Conservation (phyloP, 2,329 filamentous ascomycete species). For the Mycogone perniciosa region DNA sequence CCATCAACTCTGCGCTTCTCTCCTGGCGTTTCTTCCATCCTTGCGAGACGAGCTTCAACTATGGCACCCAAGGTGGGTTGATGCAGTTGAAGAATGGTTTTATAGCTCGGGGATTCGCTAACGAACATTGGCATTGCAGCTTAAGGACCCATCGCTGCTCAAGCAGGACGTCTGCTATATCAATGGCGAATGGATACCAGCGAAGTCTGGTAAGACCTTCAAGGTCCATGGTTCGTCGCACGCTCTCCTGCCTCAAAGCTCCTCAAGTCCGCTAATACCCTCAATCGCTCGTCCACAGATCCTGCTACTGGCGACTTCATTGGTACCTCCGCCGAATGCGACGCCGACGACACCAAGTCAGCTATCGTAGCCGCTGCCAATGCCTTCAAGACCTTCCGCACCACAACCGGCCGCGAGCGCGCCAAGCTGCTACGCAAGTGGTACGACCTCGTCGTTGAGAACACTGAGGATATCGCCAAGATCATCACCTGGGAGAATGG, state of each 20-base stretch:
- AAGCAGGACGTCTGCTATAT: slow-evolving; percentile 79
- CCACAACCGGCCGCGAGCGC: slow-evolving; percentile 67
- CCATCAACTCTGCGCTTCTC: slow-evolving; percentile 26
- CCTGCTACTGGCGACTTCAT: slow-evolving; percentile 77
- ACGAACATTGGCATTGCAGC: slow-evolving; percentile 35
- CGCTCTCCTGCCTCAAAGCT: neutral
- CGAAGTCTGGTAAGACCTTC: slow-evolving; percentile 85
- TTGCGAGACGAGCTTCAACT: slow-evolving; percentile 38
- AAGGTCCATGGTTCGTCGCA: slow-evolving; percentile 61
- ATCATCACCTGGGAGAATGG: slow-evolving; percentile 89
- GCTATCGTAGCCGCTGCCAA: slow-evolving; percentile 79
- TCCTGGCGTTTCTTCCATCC: slow-evolving; percentile 21
- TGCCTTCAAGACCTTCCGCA: slow-evolving; percentile 66
- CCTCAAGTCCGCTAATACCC: neutral
- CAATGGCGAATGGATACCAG: slow-evolving; percentile 86
- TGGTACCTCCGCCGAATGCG: slow-evolving; percentile 80
- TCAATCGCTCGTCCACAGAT: slow-evolving; percentile 42
- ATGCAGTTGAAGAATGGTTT: neutral
- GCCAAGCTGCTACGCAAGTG: slow-evolving; percentile 69
- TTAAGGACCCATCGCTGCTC: slow-evolving; percentile 74
- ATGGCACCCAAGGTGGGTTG: slow-evolving; percentile 39
- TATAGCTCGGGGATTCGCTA: neutral
- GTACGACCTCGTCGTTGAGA: slow-evolving; percentile 74
- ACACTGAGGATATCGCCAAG: slow-evolving; percentile 72
- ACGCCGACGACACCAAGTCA: slow-evolving; percentile 65